Evolutionary conservation across 2,329 filamentous ascomycete genomes (phyloP), one percentile per base, ranked within the genome.

Genomic region (Fusarium continuum): DNA sequence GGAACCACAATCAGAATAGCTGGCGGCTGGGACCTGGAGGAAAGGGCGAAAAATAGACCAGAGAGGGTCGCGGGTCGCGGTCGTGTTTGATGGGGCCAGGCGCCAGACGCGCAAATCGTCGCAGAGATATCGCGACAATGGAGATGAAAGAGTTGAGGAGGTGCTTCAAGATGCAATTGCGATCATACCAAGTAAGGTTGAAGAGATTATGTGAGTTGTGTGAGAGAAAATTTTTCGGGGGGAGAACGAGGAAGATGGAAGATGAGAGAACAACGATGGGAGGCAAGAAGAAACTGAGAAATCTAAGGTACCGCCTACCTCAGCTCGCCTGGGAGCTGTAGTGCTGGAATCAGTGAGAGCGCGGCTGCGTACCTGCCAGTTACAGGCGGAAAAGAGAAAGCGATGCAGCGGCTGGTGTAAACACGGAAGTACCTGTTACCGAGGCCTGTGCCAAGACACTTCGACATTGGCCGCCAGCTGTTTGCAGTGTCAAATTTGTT

Each of bases 41-140:
- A 67, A 53, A 67, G 60, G 36, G 53, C 31, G 49, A 64, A 70
- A 67, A 70, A 71, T 56, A 63, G 56, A 40, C 50, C 55, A 61
- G 49, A 70, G 56, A 70, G 62, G 57, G 65, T 68, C 65, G 66
- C 55, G 66, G 66, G 59, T 67, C 64, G 64, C 44, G 51, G 53
- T 61, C 65, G 66, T 69, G 66, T 68, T 68, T 65, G 66, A 70
- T 69, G 68, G 68, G 66, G 61, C 68, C 65, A 70, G 64, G 50
- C 68, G 68, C 68, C 68, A 70, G 68, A 56, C 68, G 68, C 68
- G 68, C 68, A 70, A 67, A 69, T 61, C 51, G 45, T 39, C 43
- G 38, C 47, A 43, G 46, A 66, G 49, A 55, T 70, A 61, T 67
- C 55, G 54, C 54, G 39, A 50, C 44, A 53, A 54, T 64, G 35